A percentile compares a stretch with the other conserved stretches of the same genome.
phyloP scores from a whole-genome alignment of 176 grass and related monocot species.

The Lolium perenne region DNA sequence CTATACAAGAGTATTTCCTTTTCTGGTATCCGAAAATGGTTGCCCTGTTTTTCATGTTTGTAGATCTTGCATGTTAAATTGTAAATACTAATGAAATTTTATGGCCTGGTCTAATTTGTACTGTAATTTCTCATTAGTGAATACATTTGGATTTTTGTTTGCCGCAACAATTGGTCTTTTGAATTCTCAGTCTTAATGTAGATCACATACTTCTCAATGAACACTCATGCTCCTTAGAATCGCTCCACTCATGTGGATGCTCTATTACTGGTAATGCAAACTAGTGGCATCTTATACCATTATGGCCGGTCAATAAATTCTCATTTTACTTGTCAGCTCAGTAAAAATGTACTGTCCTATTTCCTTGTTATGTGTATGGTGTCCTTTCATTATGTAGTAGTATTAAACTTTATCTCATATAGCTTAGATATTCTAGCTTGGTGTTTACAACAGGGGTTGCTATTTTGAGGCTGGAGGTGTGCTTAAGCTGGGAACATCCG shows the following conservation, averaged over 20 bases:
- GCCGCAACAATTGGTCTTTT: background rate
- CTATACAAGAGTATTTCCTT: background rate
- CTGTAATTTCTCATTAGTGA: background rate
- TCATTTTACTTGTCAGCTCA: background rate
- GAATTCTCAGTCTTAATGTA: background rate
- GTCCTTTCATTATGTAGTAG: background rate
- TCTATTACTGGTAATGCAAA: background rate
- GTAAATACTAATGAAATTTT: background rate
- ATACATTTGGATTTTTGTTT: background rate
- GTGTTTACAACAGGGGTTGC: constrained; percentile 77
- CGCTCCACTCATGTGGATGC: constrained; percentile 11
- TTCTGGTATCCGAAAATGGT: background rate
- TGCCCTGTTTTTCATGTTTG: constrained; percentile 24
- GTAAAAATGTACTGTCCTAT: background rate
- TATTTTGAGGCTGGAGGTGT: constrained; percentile 86
- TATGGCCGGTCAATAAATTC: background rate
- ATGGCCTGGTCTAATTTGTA: background rate
- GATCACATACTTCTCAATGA: constrained; percentile 2
- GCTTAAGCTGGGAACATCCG: constrained; percentile 84
- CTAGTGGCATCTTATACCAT: background rate
- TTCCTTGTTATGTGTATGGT: background rate
- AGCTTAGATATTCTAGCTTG: constrained; percentile 28
- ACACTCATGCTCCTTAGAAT: background rate
- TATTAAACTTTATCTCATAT: background rate
- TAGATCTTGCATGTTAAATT: constrained; percentile 4